phyloP scores from a whole-genome alignment of 2,329 filamentous ascomycete genomes.

The Calonectria ilicicola region DNA sequence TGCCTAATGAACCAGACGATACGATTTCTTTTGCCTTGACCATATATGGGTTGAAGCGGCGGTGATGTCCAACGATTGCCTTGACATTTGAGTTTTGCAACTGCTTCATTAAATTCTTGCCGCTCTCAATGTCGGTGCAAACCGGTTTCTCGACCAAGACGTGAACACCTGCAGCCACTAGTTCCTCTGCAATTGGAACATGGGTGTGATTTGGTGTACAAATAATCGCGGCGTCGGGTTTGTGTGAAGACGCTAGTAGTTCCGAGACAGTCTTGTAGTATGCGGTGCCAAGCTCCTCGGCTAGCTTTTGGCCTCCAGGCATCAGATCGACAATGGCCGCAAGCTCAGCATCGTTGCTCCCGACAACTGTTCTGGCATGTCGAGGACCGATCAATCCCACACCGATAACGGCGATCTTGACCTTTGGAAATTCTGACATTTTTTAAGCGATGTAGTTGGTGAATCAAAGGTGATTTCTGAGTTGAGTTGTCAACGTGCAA shows the following conservation, averaged over 20 bases:
- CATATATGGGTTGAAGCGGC: slow-evolving; percentile 70
- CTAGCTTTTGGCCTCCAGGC: slow-evolving; percentile 33
- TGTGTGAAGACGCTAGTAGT: slow-evolving; percentile 53
- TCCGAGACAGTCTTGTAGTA: slow-evolving; percentile 50
- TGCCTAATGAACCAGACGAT: slow-evolving; percentile 54
- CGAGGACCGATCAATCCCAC: slow-evolving; percentile 46
- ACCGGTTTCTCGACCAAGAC: slow-evolving; percentile 70
- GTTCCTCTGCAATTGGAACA: slow-evolving; percentile 60
- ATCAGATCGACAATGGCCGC: slow-evolving; percentile 47
- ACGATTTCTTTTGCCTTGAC: slow-evolving; percentile 60
- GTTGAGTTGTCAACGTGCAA: neutral
- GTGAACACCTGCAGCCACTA: slow-evolving; percentile 61
- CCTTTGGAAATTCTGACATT: slow-evolving; percentile 22
- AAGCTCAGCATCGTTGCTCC: slow-evolving; percentile 36
- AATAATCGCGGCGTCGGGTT: slow-evolving; percentile 67
- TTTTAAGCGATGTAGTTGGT: neutral
- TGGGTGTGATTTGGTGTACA: slow-evolving; percentile 72
- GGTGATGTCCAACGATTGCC: slow-evolving; percentile 68
- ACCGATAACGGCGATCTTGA: slow-evolving; percentile 44
- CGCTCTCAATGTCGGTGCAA: slow-evolving; percentile 54
- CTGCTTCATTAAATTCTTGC: slow-evolving; percentile 45
- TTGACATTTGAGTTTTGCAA: slow-evolving; percentile 48
- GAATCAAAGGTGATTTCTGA: neutral
- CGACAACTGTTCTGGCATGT: slow-evolving; percentile 44
- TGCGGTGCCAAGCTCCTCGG: slow-evolving; percentile 34